Evolutionary conservation across 2,329 filamentous ascomycete genomes (phyloP).

Genomic region (Elsinoe batatas): DNA sequence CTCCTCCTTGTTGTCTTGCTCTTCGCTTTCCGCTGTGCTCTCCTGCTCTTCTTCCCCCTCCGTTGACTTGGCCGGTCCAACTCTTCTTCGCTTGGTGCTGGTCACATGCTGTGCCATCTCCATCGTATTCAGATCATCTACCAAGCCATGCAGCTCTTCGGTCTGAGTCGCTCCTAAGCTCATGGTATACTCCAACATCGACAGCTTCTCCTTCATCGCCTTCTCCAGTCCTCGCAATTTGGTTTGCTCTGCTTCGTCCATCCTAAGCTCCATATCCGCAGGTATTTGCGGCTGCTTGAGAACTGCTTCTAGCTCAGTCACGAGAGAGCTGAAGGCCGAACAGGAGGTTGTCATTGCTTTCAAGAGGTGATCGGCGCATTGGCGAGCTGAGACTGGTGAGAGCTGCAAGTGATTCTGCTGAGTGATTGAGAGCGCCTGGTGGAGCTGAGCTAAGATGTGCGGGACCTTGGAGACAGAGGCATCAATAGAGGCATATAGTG

Average conservation of each 20-base stretch:
- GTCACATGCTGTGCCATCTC: neutral
- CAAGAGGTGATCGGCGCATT: neutral
- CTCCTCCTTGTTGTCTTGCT: too few species aligned
- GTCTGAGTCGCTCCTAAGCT: too few species aligned
- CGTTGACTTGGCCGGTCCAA: neutral
- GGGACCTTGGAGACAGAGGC: neutral
- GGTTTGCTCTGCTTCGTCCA: neutral
- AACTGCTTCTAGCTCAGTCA: neutral
- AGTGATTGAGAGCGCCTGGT: neutral
- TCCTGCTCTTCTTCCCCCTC: neutral
- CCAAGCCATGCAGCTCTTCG: neutral
- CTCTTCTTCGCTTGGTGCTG: neutral
- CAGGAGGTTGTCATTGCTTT: neutral
- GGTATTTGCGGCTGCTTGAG: neutral
- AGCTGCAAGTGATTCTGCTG: neutral
- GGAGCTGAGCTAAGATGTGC: neutral
- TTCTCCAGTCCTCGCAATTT: neutral
- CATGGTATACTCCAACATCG: too few species aligned
- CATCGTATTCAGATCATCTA: neutral
- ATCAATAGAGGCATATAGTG: slow-evolving; percentile 8
- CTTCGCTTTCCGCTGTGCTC: neutral
- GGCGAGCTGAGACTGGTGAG: neutral
- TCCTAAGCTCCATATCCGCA: neutral
- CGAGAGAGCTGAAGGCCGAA: neutral
- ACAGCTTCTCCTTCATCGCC: too few species aligned